Evolutionary conservation across 192 early-diverging fungal genomes (phyloP).

Genomic region (Mortierella antarctica): DNA sequence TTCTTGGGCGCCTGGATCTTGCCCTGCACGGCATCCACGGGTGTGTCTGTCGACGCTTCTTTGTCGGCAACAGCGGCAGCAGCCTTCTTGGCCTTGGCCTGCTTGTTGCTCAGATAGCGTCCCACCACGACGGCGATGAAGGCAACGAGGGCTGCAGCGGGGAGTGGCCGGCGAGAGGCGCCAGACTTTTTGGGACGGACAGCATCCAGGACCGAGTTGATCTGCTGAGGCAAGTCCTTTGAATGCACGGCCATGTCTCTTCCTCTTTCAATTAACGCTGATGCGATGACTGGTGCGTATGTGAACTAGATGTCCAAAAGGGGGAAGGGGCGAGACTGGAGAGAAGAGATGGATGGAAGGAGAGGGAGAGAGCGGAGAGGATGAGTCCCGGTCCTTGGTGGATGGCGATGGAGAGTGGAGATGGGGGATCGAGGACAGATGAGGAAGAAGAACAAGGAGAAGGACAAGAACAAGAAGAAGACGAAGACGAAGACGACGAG

Average conservation of each 20-base stretch:
- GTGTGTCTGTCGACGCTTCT: constrained; percentile 10
- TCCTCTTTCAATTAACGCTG: neutral
- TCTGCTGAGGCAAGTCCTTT: constrained; percentile 54
- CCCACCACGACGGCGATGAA: constrained; percentile 48
- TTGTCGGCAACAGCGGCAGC: constrained; percentile 18
- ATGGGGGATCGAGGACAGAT: neutral
- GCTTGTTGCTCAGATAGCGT: constrained; percentile 47
- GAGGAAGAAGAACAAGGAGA: constrained; percentile 3
- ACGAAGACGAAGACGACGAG: constrained; percentile 1
- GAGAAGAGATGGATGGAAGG: neutral
- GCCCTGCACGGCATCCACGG: constrained; percentile 14
- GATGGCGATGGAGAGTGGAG: neutral
- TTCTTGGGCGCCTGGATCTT: constrained; percentile 29
- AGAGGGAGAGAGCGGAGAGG: constrained; percentile 1
- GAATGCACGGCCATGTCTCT: constrained; percentile 42
- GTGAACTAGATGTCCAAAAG: neutral
- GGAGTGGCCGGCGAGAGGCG: constrained; percentile 24
- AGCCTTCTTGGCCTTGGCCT: constrained; percentile 38
- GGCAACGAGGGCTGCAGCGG: constrained; percentile 43
- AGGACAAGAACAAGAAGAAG: neutral
- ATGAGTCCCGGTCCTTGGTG: neutral
- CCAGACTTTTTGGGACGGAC: constrained; percentile 31
- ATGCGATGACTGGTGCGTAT: neutral
- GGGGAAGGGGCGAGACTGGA: neutral
- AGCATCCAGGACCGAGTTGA: constrained; percentile 49